Percentiles rank a stretch among this genome's conserved stretches.
These are phyloP conservation scores for Herpetospermum pedunculosum DNA, from an alignment of 306 rosid species.

Conservation along the genomic window DNA sequence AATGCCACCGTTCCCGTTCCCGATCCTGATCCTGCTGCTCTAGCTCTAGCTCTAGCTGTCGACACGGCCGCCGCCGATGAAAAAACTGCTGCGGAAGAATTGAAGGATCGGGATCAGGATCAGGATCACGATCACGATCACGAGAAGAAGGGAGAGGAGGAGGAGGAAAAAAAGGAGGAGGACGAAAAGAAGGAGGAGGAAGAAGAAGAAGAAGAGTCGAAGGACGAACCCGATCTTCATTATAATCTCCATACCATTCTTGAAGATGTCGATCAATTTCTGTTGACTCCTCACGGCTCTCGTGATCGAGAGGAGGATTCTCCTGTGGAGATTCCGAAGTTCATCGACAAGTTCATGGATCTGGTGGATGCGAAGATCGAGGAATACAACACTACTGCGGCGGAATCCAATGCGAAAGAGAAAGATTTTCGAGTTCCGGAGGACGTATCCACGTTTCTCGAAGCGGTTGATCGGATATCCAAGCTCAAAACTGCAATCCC, in stretches of 20 bases:
- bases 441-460: constrained; percentile 33
- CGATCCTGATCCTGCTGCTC: not conserved
- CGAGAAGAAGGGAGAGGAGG: not conserved
- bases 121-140: not conserved
- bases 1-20: not conserved
- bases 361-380: constrained; percentile 32
- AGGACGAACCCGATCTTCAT: constrained; percentile 14
- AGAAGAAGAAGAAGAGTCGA: not conserved
- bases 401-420: constrained; percentile 26
- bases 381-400: constrained; percentile 3
- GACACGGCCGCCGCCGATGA: not conserved
- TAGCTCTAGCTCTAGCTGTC: too few relatives aligned
- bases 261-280: constrained; percentile 28
- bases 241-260: constrained; percentile 15
- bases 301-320: not conserved
- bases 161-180: not conserved
- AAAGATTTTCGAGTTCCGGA: constrained; percentile 25
- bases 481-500: constrained; percentile 21
- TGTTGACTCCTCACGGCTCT: constrained; percentile 4
- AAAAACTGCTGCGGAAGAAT: not conserved
- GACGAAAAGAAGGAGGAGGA: not conserved
- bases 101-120: constrained; percentile 9
- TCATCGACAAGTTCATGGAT: constrained; percentile 26
- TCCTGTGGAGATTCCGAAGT: constrained; percentile 19
- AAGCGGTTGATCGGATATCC: constrained; percentile 30